Evolutionary conservation across 208 protist genomes (phyloP).

Genomic region (Crithidia fasciculata): DNA sequence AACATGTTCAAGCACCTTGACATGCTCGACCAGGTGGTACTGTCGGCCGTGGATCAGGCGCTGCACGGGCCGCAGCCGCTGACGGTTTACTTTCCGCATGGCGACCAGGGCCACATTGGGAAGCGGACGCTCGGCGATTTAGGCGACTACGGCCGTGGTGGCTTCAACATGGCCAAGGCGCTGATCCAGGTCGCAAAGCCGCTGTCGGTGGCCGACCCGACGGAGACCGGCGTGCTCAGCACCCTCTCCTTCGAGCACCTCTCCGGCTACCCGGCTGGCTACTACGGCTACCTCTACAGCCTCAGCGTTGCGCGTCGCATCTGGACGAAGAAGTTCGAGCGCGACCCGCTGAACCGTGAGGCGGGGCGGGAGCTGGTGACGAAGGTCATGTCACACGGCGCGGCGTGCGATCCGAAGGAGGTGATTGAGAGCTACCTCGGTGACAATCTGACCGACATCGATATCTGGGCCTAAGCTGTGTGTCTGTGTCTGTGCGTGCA

Average conservation of each 20-base stretch:
- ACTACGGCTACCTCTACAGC: constrained; percentile 94
- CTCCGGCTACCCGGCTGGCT: constrained; percentile 89
- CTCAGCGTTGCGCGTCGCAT: constrained; percentile 87
- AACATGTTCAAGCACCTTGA: constrained; percentile 90
- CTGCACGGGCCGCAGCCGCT: constrained; percentile 89
- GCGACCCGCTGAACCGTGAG: constrained; percentile 87
- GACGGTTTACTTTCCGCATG: constrained; percentile 88
- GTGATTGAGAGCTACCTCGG: constrained; percentile 85
- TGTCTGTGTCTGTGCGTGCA: neutral
- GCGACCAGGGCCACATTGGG: constrained; percentile 62
- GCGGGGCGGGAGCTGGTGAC: constrained; percentile 80
- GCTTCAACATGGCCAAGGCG: constrained; percentile 83
- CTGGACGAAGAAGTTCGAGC: constrained; percentile 90
- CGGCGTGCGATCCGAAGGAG: constrained; percentile 81
- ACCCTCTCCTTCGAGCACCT: constrained; percentile 92
- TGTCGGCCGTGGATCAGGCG: constrained; percentile 86
- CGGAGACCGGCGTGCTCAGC: constrained; percentile 64
- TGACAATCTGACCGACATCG: constrained; percentile 85
- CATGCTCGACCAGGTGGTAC: constrained; percentile 88
- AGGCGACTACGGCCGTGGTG: constrained; percentile 72
- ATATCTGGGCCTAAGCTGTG: constrained; percentile 78
- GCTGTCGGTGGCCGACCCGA: constrained; percentile 78
- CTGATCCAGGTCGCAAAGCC: constrained; percentile 83
- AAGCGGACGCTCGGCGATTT: constrained; percentile 84
- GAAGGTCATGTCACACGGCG: constrained; percentile 88